These are phyloP conservation scores for Litchi chinensis DNA, from an alignment of 345 rosid species.

Conservation along the genomic window DNA sequence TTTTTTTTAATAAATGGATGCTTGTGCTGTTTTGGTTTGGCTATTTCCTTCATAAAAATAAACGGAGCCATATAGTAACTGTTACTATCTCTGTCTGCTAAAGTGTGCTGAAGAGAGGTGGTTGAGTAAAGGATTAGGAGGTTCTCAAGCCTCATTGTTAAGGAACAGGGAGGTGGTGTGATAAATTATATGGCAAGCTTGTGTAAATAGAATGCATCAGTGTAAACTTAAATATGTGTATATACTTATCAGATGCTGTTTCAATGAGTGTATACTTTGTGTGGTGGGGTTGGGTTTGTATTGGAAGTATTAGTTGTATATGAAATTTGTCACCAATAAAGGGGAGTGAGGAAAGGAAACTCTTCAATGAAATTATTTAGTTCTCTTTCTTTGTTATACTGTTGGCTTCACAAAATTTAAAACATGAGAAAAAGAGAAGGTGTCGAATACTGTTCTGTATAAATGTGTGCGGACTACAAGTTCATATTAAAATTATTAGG, in stretches of 20 bases:
- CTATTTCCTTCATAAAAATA: background rate
- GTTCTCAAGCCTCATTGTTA: background rate
- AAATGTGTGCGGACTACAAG: background rate
- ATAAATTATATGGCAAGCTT: background rate
- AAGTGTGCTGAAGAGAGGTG: too few species aligned
- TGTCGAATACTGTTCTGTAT: background rate
- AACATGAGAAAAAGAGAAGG: too few species aligned
- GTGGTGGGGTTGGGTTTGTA: background rate
- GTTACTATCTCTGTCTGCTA: too few species aligned
- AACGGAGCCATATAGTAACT: background rate
- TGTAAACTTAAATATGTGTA: background rate
- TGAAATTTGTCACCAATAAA: background rate
- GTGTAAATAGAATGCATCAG: background rate
- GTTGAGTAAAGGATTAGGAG: background rate
- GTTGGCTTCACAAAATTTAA: background rate
- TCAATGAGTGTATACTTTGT: background rate
- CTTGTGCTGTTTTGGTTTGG: constrained; percentile 1
- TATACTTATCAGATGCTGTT: background rate
- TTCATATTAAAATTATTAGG: background rate
- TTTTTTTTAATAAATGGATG: too few species aligned
- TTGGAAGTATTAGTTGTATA: background rate
- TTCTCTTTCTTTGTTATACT: background rate
- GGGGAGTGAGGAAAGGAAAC: background rate
- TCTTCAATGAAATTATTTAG: background rate
- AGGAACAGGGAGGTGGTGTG: background rate